These are phyloP conservation scores for Fremontodendron californicum DNA, from an alignment of 345 rosid species.

Conservation along the genomic window DNA sequence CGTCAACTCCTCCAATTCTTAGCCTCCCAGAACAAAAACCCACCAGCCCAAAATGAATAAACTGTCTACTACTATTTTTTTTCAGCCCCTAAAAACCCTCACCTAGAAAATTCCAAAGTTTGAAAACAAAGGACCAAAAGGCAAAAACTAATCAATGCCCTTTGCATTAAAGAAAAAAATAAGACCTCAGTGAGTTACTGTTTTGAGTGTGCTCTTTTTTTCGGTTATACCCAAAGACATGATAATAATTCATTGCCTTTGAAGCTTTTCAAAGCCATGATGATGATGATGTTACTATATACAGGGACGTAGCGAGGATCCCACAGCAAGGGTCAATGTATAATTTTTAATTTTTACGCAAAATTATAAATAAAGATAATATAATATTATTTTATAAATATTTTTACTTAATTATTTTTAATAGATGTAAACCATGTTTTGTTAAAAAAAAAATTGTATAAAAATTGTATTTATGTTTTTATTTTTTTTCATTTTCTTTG, in stretches of 20 bases:
- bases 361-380: neutral
- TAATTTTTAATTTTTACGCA: neutral
- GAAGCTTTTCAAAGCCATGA: constrained; percentile 21
- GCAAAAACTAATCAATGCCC: constrained; percentile 26
- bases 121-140: constrained; percentile 25
- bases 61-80: neutral
- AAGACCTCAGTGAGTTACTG: constrained; percentile 6
- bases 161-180: constrained; percentile 21
- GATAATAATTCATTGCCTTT: constrained; percentile 14
- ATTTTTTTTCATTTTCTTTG: too few relatives aligned
- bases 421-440: too few relatives aligned
- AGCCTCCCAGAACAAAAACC: constrained; percentile 1
- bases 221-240: constrained; percentile 20
- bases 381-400: neutral
- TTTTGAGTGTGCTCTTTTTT: neutral
- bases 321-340: neutral
- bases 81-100: constrained; percentile 21
- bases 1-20: constrained; percentile 38
- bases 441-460: too few relatives aligned
- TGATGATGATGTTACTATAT: constrained; percentile 21
- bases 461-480: too few relatives aligned
- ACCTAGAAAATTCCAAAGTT: constrained; percentile 34
- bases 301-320: neutral
- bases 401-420: too few relatives aligned
- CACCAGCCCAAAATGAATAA: neutral